Percentiles rank a stretch among this genome's conserved stretches.
Evolutionary conservation across 108 stramenopile genomes (phyloP).

Genomic region (Nannochloropsis gaditana): DNA sequence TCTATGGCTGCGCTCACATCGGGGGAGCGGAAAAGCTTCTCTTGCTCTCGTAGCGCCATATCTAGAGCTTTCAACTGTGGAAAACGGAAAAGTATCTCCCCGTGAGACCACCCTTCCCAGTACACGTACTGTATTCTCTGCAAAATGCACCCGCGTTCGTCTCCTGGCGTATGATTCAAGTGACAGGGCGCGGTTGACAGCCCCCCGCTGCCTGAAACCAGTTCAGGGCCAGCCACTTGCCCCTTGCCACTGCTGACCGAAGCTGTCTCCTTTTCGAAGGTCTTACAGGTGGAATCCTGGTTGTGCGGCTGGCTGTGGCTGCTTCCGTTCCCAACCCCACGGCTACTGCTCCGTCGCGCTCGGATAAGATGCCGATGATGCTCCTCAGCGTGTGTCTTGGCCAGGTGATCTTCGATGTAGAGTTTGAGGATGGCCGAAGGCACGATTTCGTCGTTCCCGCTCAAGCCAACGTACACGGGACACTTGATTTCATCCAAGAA

Average conservation of each 20-base stretch:
- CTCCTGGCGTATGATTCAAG: neutral
- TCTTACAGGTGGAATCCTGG: too few species aligned
- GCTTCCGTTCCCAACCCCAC: neutral
- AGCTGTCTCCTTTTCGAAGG: neutral
- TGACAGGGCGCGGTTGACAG: neutral
- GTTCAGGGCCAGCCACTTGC: neutral
- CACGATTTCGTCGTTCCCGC: slow-evolving; percentile 23
- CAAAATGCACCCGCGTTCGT: slow-evolving; percentile 14
- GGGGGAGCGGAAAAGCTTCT: neutral
- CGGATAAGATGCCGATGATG: neutral
- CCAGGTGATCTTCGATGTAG: slow-evolving; percentile 13
- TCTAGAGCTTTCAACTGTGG: slow-evolving; percentile 1
- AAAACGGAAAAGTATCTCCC: slow-evolving; percentile 18
- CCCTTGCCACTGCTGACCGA: neutral
- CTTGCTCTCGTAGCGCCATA: neutral
- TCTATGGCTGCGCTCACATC: neutral
- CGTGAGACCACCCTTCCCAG: slow-evolving; percentile 16
- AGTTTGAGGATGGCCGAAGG: neutral
- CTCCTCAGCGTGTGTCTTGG: neutral
- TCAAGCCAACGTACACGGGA: slow-evolving; percentile 26
- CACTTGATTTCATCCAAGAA: slow-evolving; percentile 28
- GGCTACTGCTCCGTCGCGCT: neutral
- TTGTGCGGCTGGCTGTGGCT: neutral
- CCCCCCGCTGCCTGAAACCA: neutral
- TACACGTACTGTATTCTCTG: neutral